Percentiles rank a stretch among this genome's conserved stretches.
Evolutionary conservation across 139 green algal genomes (phyloP).

Genomic region (Micromonas commoda): DNA sequence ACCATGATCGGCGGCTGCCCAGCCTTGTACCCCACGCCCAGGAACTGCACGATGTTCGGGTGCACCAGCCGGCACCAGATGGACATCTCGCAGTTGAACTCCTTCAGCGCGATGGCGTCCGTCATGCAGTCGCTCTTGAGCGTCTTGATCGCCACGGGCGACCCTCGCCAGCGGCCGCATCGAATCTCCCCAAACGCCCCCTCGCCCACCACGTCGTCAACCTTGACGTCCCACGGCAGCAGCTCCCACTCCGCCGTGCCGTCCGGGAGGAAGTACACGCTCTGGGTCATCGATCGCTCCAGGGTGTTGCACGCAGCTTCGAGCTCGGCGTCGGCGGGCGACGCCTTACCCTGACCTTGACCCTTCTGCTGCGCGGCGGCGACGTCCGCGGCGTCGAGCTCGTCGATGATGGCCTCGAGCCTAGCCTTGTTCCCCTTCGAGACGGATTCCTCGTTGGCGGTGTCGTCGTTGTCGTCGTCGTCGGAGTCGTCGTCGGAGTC

Average conservation of each 20-base stretch:
- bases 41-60: constrained; percentile 12
- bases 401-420: no score
- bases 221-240: not conserved
- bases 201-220: not conserved
- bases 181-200: not conserved
- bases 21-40: constrained; percentile 5
- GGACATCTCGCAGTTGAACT: constrained; percentile 21
- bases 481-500: no score
- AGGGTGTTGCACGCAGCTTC: no score
- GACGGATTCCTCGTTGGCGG: no score
- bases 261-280: not conserved
- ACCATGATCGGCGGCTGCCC: constrained; percentile 11
- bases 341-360: no score
- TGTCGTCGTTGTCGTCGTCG: no score
- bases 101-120: constrained; percentile 18
- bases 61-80: constrained; percentile 9
- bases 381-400: no score
- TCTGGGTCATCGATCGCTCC: no score
- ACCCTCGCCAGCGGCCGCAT: not conserved
- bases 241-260: constrained; percentile 1
- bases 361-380: no score
- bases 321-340: no score
- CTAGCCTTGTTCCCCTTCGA: no score
- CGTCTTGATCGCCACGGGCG: constrained; percentile 1
- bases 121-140: not conserved